Conservation (phyloP, 495 filamentous ascomycete genomes). For the Mycothermus thermophilus region DNA sequence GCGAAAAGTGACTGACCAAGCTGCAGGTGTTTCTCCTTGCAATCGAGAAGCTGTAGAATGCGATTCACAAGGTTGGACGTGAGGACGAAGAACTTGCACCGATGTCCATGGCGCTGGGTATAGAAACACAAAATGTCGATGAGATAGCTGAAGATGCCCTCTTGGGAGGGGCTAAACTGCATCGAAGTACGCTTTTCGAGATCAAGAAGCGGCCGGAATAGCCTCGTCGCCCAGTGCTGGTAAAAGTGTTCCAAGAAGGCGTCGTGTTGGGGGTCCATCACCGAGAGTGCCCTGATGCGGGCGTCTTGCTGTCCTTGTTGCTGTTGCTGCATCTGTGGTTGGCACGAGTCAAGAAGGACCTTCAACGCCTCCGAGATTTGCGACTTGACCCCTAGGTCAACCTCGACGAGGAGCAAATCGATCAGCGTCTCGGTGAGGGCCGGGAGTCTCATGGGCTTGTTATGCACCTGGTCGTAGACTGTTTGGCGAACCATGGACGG, state of each 20-base stretch:
- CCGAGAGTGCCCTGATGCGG: slow-evolving; percentile 38
- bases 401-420: slow-evolving; percentile 78
- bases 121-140: slow-evolving; percentile 94
- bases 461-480: slow-evolving; percentile 80
- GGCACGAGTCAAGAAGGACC: slow-evolving; percentile 77
- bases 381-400: slow-evolving; percentile 86
- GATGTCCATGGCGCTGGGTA: slow-evolving; percentile 72
- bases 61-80: slow-evolving; percentile 64
- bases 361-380: slow-evolving; percentile 95
- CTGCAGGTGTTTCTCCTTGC: slow-evolving; percentile 85
- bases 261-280: slow-evolving; percentile 63
- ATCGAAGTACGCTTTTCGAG: slow-evolving; percentile 51
- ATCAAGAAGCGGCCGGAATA: slow-evolving; percentile 78
- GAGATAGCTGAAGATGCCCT: slow-evolving; percentile 75
- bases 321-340: slow-evolving; percentile 17
- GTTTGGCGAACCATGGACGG: slow-evolving; percentile 83
- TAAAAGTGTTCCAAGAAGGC: slow-evolving; percentile 78
- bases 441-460: slow-evolving; percentile 66
- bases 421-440: slow-evolving; percentile 91
- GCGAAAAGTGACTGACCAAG: slow-evolving; percentile 46
- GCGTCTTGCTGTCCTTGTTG: no score
- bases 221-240: slow-evolving; percentile 68
- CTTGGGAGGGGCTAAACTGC: slow-evolving; percentile 55
- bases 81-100: slow-evolving; percentile 79
- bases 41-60: slow-evolving; percentile 69